phyloP scores from a whole-genome alignment of 306 rosid species.

The Pyrus pyrifolia region DNA sequence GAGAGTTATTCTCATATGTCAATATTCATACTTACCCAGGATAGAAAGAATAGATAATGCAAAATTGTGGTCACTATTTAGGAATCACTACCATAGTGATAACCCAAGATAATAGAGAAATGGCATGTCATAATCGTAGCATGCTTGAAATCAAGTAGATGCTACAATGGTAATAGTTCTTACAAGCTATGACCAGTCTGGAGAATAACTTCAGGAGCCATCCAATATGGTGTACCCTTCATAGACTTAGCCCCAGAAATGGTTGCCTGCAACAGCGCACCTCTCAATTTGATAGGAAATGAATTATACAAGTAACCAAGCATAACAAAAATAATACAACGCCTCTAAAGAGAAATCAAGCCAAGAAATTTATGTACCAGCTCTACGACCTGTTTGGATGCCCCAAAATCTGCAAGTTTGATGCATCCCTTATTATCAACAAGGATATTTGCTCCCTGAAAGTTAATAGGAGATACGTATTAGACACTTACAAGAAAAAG shows the following conservation, averaged over 20 bases:
- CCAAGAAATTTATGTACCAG: slow-evolving; percentile 51
- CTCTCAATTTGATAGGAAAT: slow-evolving; percentile 18
- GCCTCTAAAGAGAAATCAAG: slow-evolving; percentile 9
- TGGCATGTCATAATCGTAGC: neutral
- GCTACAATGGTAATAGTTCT: slow-evolving; percentile 31
- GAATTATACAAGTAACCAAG: slow-evolving; percentile 6
- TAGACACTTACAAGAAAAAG: slow-evolving; percentile 2
- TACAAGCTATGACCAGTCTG: slow-evolving; percentile 99
- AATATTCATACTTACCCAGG: slow-evolving; percentile 19
- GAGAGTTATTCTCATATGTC: slow-evolving; percentile 20
- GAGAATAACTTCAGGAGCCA: slow-evolving; percentile 99
- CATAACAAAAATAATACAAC: neutral
- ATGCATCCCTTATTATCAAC: slow-evolving; percentile 98
- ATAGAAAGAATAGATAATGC: neutral
- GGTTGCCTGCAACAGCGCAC: slow-evolving; percentile 65
- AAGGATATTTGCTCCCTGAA: slow-evolving; percentile 99
- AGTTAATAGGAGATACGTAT: slow-evolving; percentile 8
- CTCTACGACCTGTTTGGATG: slow-evolving; percentile 95
- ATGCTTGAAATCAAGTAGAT: neutral
- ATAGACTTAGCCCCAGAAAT: slow-evolving; percentile 97
- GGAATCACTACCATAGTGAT: neutral
- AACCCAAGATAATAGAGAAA: neutral
- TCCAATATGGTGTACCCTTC: slow-evolving; percentile 99
- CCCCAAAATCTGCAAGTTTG: slow-evolving; percentile 99
- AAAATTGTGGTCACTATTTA: neutral